phyloP scores from a whole-genome alignment of 257 asterid genomes.

The Handroanthus guayacan region DNA sequence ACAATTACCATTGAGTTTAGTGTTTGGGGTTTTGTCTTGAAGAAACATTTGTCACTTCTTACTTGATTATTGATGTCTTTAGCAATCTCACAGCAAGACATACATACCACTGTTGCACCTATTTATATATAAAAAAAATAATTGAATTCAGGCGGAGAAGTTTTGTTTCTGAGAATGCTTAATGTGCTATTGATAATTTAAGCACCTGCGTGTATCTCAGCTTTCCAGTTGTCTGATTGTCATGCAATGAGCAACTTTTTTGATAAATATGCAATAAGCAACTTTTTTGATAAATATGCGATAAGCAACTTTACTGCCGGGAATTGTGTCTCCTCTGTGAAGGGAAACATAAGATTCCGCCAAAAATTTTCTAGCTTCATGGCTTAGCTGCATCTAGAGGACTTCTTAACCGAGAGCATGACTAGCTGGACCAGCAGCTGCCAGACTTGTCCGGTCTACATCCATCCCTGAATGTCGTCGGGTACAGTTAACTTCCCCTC shows the following conservation, averaged over 20 bases:
- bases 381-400: slow-evolving; percentile 58
- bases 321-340: slow-evolving; percentile 89
- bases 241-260: slow-evolving; percentile 96
- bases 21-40: slow-evolving; percentile 54
- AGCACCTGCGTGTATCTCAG: not conserved
- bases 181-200: slow-evolving; percentile 15
- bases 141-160: slow-evolving; percentile 24
- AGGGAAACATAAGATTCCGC: slow-evolving; percentile 92
- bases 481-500: too few relatives aligned
- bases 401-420: too few relatives aligned
- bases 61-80: slow-evolving; percentile 92
- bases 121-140: slow-evolving; percentile 7
- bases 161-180: not conserved
- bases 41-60: slow-evolving; percentile 59
- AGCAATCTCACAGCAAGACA: slow-evolving; percentile 81
- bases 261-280: slow-evolving; percentile 64
- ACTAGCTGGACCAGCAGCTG: too few relatives aligned
- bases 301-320: slow-evolving; percentile 98
- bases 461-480: too few relatives aligned
- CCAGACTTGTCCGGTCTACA: too few relatives aligned
- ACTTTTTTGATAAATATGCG: slow-evolving; percentile 60
- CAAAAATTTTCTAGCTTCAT: slow-evolving; percentile 79
- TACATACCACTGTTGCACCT: slow-evolving; percentile 83
- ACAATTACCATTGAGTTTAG: slow-evolving; percentile 42
- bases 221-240: slow-evolving; percentile 90